phyloP scores from a whole-genome alignment of 1,139 yeast species.

The Scheffersomyces insectosa region DNA sequence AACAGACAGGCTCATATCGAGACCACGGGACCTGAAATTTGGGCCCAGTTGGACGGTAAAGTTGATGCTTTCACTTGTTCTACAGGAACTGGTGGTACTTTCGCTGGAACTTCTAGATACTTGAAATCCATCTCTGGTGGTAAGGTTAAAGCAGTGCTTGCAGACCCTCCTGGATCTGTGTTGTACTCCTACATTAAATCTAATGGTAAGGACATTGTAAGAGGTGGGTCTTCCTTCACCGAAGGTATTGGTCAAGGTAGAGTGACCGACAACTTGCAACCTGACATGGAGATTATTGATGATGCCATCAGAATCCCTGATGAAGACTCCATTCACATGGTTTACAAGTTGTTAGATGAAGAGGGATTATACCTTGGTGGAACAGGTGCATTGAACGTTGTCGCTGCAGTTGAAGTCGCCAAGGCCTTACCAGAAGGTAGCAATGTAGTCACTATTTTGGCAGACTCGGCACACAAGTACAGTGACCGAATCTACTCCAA shows the following conservation, averaged over 20 bases:
- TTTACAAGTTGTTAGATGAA: constrained; percentile 77
- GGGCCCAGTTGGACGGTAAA: constrained; percentile 82
- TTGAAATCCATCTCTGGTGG: constrained; percentile 65
- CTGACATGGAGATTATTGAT: constrained; percentile 67
- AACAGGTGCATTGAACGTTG: constrained; percentile 80
- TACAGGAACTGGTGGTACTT: constrained; percentile 90
- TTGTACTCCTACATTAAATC: constrained; percentile 74
- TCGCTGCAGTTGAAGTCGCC: constrained; percentile 76
- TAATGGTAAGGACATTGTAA: constrained; percentile 58
- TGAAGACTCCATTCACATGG: constrained; percentile 74
- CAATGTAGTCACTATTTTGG: constrained; percentile 80
- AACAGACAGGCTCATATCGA: constrained; percentile 89
- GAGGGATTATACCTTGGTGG: constrained; percentile 94
- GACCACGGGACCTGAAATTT: constrained; percentile 89
- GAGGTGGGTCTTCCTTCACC: constrained; percentile 83
- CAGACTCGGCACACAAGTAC: constrained; percentile 89
- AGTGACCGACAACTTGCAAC: constrained; percentile 76
- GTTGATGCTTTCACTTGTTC: constrained; percentile 86
- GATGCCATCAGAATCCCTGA: constrained; percentile 79
- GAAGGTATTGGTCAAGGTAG: constrained; percentile 97
- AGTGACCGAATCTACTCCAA: constrained; percentile 77
- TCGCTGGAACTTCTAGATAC: constrained; percentile 80
- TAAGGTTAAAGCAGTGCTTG: constrained; percentile 61
- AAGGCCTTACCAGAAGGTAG: constrained; percentile 74
- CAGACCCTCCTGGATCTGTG: constrained; percentile 94